Conservation (phyloP, 2,329 filamentous ascomycete species). For the Aspergillus brasiliensis region DNA sequence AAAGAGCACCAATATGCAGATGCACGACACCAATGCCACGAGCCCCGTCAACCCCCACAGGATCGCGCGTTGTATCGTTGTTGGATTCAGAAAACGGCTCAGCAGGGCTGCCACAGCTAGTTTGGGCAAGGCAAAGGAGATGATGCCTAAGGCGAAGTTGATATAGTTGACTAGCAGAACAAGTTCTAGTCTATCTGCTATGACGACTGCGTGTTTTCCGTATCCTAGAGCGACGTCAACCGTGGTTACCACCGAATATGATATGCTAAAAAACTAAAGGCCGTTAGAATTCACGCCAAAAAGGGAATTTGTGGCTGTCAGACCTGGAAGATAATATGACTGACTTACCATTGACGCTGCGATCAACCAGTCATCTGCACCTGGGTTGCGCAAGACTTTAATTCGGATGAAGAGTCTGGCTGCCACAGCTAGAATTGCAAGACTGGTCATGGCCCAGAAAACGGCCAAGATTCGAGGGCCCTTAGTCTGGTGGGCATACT, state of each 20-base stretch:
- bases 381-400: slow-evolving; percentile 31
- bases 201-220: slow-evolving; percentile 39
- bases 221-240: slow-evolving; percentile 40
- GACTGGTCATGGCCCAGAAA: slow-evolving; percentile 30
- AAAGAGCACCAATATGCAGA: slow-evolving; percentile 29
- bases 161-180: slow-evolving; percentile 26
- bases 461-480: slow-evolving; percentile 35
- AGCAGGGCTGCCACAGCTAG: slow-evolving; percentile 28
- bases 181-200: slow-evolving; percentile 30
- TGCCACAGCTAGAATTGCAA: slow-evolving; percentile 32
- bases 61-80: slow-evolving; percentile 14
- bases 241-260: slow-evolving; percentile 26
- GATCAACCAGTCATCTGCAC: slow-evolving; percentile 42
- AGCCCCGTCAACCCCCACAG: slow-evolving; percentile 33
- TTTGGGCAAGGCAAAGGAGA: slow-evolving; percentile 29
- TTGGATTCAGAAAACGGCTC: slow-evolving; percentile 27
- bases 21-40: slow-evolving; percentile 33
- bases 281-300: not conserved
- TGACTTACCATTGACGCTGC: slow-evolving; percentile 30
- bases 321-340: no score
- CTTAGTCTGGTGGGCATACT: slow-evolving; percentile 19
- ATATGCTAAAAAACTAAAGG: slow-evolving; percentile 3
- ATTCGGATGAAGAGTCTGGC: slow-evolving; percentile 36
- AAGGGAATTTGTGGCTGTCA: no score
- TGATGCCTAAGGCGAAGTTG: slow-evolving; percentile 27